Base-by-base conservation (phyloP, 495 filamentous ascomycete genomes). In the Penicillium ochrochloron region DNA sequence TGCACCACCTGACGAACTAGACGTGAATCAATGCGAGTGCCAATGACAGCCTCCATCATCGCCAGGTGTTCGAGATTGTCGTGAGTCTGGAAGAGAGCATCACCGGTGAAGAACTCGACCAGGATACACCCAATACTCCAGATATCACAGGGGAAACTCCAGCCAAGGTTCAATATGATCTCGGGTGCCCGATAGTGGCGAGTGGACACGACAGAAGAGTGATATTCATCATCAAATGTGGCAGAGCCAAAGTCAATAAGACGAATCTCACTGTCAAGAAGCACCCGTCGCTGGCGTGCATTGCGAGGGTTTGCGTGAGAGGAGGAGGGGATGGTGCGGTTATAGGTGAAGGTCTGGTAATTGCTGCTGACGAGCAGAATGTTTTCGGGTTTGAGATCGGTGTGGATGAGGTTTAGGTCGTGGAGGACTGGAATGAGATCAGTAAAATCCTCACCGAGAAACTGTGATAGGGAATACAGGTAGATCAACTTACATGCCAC, bases 41-140 rank as follows among this genome's bases (percentile, higher is more conserved):
- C 88, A 69, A 92, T 92, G 15, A 97, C 93, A 25, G 87, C 85
- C 70, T 99, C 94, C 95, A 99, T 99, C 95, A 99, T 99, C n/a
- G 93, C 95, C 51, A 99, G 80, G 79, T 99, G 95, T 73, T 98
- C 95, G 7, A 97, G 85, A 68, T 98, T 98, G 79, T 99, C 95
- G 70, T 98, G 95, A 0, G 95, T 98, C 75, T 99, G 95, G 73
- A 99, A 99, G 3, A 99, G 80, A 19, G 96, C 95, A 77, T 99
- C 96, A 4, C 96, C 95, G 2, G 96, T 99, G 73, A 92, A 99
- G 77, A 98, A 99, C 68, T 99, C 95, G n/a, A 99, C 96, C 46
- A 99, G 79, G 64, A 99, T 99, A 69, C 95, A 99, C 8, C 96
- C 96, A 56, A 99, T 97, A 80, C 94, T 98, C 96, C 95, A 99